Evolutionary conservation across 2,329 filamentous ascomycete genomes (phyloP), one percentile per base, ranked within the genome.

Genomic region (Emergomyces pasteurianus): DNA sequence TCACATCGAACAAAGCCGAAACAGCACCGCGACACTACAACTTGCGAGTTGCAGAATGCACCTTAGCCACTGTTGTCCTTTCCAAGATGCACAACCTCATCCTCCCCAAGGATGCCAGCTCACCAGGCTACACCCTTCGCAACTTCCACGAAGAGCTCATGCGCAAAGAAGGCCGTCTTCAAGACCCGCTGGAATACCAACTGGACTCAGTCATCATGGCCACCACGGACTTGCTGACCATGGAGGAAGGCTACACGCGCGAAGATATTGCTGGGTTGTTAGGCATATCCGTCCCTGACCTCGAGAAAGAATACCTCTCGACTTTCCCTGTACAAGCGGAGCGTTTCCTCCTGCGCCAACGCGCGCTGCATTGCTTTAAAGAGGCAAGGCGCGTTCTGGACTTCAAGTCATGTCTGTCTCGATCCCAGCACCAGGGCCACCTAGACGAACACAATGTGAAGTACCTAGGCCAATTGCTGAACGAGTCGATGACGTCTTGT

Each of bases 21-120:
- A 96, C 92, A 1, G 94, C 88, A 0, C 92, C 92, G 0, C 86
- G 95, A 65, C 90, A 92, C 80, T 99, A 97, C 80, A 99, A 99
- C 74, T 83, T 99, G 28, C 88, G 94, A 34, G 94, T 99, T 1
- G 94, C 96, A 43, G 94, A 99, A 76, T 95, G 90, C 77, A 94
- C 88, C 59, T 82, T 99, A 38, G 94, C 94, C 2, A 91, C 94
- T 2, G 78, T 83, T 18, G 80, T 86, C 36, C 74, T 88, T 1
- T 81, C 83, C 47, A 85, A 84, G 67, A 78, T 81, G 47, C 79
- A 85, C 63, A 77, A 77, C 1, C 70, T 87, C 42, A 85, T 83
- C 0, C 83, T 97, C 0, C 86, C 89, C 21, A 76, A 82, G 60
- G 94, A 99, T 73, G 85, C 86, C 4, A 89, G 88, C 3, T 92